Evolutionary conservation across 2,329 filamentous ascomycete genomes (phyloP).

Genomic region (Fusarium buharicum): DNA sequence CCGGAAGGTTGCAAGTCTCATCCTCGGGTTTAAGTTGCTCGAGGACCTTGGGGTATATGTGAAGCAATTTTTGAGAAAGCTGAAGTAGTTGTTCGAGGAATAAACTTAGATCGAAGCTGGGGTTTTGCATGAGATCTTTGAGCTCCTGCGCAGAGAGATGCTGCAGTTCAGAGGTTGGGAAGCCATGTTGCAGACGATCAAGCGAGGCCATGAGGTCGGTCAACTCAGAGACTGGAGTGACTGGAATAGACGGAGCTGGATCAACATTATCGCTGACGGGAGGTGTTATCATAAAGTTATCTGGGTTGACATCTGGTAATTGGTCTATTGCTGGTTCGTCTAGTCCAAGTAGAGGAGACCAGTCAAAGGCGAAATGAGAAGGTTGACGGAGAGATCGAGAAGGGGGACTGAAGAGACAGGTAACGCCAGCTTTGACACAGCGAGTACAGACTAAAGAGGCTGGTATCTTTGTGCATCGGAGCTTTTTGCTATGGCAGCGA

Average conservation of each 20-base stretch:
- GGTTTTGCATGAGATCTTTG: constrained; percentile 37
- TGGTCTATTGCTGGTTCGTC: constrained; percentile 13
- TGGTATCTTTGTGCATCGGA: constrained; percentile 56
- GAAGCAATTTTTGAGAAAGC: constrained; percentile 49
- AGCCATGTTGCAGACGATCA: constrained; percentile 35
- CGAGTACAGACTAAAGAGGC: constrained; percentile 53
- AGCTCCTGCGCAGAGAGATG: constrained; percentile 43
- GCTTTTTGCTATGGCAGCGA: constrained; percentile 60
- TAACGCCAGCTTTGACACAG: constrained; percentile 54
- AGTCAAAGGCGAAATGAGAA: constrained; percentile 33
- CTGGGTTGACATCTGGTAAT: neutral
- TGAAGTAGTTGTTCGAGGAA: constrained; percentile 51
- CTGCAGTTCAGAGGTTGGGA: constrained; percentile 10
- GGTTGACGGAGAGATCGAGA: constrained; percentile 37
- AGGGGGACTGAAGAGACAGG: constrained; percentile 58
- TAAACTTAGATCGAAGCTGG: constrained; percentile 42
- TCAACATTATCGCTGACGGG: constrained; percentile 19
- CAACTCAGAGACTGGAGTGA: constrained; percentile 29
- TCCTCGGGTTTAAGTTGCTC: constrained; percentile 9
- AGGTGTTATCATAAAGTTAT: constrained; percentile 7
- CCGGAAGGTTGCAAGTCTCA: constrained; percentile 44
- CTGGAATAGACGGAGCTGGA: neutral
- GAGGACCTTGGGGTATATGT: constrained; percentile 50
- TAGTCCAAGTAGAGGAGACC: constrained; percentile 33
- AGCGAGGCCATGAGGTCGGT: constrained; percentile 38